A percentile compares a stretch with the other conserved stretches of the same genome.
phyloP scores from a whole-genome alignment of 2,329 filamentous ascomycete genomes.

The Botrytis sinoallii region DNA sequence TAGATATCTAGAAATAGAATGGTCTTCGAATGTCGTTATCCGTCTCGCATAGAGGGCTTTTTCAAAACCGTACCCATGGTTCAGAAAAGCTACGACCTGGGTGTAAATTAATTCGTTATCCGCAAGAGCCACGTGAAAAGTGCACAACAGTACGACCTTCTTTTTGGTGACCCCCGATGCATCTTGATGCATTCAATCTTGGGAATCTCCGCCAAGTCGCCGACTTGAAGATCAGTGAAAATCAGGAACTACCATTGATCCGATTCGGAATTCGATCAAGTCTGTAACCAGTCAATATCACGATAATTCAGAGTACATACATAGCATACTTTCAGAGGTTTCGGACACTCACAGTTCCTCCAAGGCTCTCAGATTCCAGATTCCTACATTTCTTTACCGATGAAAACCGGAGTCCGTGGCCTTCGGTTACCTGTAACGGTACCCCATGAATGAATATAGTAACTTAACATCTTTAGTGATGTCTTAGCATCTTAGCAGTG shows the following conservation, averaged over 20 bases:
- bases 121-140: slow-evolving; percentile 7
- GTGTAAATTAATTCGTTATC: slow-evolving; percentile 5
- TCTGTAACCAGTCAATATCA: not conserved
- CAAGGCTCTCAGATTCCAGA: slow-evolving; percentile 2
- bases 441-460: not conserved
- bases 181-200: slow-evolving; percentile 11
- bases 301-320: not conserved
- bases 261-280: not conserved
- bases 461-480: not conserved
- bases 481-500: slow-evolving; percentile 7
- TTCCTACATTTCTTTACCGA: not conserved
- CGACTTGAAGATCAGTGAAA: slow-evolving; percentile 14
- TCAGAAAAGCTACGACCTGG: slow-evolving; percentile 4
- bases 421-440: not conserved
- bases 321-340: not conserved
- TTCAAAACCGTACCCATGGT: slow-evolving; percentile 3
- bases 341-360: slow-evolving; percentile 11
- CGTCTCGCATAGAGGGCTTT: slow-evolving; percentile 8
- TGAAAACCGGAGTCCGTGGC: not conserved
- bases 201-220: slow-evolving; percentile 15
- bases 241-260: slow-evolving; percentile 13
- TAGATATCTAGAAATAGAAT: slow-evolving; percentile 14
- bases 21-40: slow-evolving; percentile 18
- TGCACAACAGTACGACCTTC: not conserved
- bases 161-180: slow-evolving; percentile 15